Conservation (phyloP, 1,284 basidiomycete genomes). For the Sutorius eximius region DNA sequence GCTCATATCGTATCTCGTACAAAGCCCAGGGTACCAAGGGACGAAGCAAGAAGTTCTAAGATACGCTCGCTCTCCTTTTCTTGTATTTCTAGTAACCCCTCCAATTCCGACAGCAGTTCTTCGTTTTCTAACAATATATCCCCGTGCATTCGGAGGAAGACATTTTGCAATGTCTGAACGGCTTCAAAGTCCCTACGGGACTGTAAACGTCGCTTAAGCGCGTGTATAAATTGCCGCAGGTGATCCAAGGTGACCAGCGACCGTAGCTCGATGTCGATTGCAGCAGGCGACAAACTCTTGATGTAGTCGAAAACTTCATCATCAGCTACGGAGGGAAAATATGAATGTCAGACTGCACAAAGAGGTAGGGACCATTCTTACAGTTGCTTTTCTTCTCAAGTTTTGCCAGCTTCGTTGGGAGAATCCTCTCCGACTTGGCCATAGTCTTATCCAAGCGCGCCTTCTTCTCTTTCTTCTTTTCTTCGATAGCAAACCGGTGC, state of each 20-base stretch:
- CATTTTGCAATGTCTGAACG: constrained; percentile 85
- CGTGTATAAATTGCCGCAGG: constrained; percentile 70
- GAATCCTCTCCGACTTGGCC: constrained; percentile 66
- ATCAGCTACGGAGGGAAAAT: constrained; percentile 41
- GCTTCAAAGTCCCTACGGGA: constrained; percentile 94
- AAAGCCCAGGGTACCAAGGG: constrained; percentile 71
- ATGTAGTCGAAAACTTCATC: constrained; percentile 83
- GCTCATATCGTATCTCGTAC: constrained; percentile 49
- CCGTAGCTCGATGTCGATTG: constrained; percentile 89
- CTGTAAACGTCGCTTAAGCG: constrained; percentile 70
- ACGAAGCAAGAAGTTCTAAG: constrained; percentile 67
- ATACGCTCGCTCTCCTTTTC: constrained; percentile 71
- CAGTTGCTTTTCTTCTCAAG: constrained; percentile 66
- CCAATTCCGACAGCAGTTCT: constrained; percentile 60
- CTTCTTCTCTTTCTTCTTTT: constrained; percentile 45
- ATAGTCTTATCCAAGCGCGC: constrained; percentile 58
- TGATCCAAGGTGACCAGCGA: constrained; percentile 69
- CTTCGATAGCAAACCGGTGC: constrained; percentile 67
- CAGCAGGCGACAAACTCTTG: constrained; percentile 87
- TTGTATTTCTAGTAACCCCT: constrained; percentile 63
- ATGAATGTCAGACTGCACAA: constrained; percentile 1
- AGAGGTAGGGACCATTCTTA: constrained; percentile 40
- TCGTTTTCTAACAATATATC: constrained; percentile 74
- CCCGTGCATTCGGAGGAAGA: constrained; percentile 84
- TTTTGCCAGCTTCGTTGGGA: constrained; percentile 63